phyloP scores from a whole-genome alignment of 345 rosid genomes.

The Syzygium grande region DNA sequence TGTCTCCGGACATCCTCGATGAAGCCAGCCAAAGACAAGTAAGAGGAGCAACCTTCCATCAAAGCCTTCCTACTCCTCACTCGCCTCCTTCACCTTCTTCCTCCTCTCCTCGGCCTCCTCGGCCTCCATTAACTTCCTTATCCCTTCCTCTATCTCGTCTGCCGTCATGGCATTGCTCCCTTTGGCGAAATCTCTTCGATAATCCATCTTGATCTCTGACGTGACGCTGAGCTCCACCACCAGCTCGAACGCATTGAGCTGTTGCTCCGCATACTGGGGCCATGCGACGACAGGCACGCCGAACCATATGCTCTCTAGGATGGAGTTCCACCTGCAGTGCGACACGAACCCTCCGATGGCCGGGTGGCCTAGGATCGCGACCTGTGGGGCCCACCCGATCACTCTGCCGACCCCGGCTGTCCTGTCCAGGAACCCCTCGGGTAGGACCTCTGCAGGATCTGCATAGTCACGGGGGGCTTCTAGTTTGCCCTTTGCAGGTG shows the following conservation, averaged over 20 bases:
- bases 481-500: constrained; percentile 1
- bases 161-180: background rate
- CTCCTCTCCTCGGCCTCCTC: constrained; percentile 8
- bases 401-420: constrained; percentile 24
- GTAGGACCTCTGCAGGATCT: constrained; percentile 16
- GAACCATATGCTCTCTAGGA: constrained; percentile 39
- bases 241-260: constrained; percentile 32
- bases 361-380: constrained; percentile 1
- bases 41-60: constrained; percentile 40
- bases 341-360: constrained; percentile 53
- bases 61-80: constrained; percentile 19
- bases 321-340: constrained; percentile 63
- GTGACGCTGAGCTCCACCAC: constrained; percentile 31
- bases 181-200: background rate
- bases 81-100: constrained; percentile 19
- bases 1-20: constrained; percentile 8
- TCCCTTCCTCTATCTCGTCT: constrained; percentile 25
- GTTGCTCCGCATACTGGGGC: constrained; percentile 54
- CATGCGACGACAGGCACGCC: constrained; percentile 45
- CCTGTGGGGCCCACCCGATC: constrained; percentile 53
- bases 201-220: background rate
- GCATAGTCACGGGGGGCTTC: constrained; percentile 10
- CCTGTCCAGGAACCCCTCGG: constrained; percentile 32
- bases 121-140: constrained; percentile 25
- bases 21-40: constrained; percentile 10